Conservation (phyloP, 2,329 filamentous ascomycete species). For the Lachnellula hyalina region DNA sequence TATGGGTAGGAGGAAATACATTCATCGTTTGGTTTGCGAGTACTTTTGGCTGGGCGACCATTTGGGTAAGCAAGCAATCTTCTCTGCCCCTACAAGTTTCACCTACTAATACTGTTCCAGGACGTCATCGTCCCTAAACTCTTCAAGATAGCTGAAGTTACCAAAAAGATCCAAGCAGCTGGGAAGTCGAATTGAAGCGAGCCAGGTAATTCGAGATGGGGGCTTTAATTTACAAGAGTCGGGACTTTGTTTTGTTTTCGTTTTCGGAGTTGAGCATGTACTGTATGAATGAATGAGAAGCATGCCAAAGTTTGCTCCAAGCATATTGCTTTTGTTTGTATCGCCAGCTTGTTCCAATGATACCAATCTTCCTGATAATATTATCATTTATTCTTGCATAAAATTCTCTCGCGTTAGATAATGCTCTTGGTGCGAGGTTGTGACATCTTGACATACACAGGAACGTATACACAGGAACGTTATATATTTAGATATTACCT, state of each 20-base stretch:
- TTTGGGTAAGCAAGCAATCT: constrained; percentile 14
- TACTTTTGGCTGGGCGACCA: constrained; percentile 17
- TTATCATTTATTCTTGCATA: too few relatives aligned
- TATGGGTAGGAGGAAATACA: constrained; percentile 16
- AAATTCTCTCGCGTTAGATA: background rate
- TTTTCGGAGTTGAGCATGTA: background rate
- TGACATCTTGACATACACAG: too few relatives aligned
- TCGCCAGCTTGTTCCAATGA: too few relatives aligned
- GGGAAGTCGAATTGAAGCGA: background rate
- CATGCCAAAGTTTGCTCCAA: too few relatives aligned
- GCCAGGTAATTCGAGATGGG: background rate
- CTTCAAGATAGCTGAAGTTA: constrained; percentile 2
- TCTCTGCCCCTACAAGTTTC: background rate
- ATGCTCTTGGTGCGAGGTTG: background rate
- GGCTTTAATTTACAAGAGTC: background rate
- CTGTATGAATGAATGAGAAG: background rate
- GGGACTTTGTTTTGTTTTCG: background rate
- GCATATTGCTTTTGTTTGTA: too few relatives aligned
- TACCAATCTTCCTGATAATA: too few relatives aligned
- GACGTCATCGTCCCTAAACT: background rate
- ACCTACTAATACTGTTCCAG: background rate
- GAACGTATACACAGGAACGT: too few relatives aligned
- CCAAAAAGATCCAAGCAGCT: constrained; percentile 8
- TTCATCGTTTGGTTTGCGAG: constrained; percentile 13
- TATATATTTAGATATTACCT: too few relatives aligned